A percentile compares a stretch with the other conserved stretches of the same genome.
Conservation (phyloP, 257 asterid species). For the Coffea eugenioides region DNA sequence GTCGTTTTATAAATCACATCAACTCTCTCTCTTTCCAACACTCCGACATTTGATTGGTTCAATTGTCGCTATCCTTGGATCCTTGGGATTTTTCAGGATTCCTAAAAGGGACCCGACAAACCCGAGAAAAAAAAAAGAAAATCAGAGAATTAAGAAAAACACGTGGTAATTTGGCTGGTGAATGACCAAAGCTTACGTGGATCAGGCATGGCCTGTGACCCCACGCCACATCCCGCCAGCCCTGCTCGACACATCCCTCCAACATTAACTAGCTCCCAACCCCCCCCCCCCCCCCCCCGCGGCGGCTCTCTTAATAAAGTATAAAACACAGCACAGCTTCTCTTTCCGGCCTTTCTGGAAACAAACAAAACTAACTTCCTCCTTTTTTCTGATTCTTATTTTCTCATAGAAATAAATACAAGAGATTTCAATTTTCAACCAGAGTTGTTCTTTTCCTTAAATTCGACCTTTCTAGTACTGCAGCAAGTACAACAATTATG, state of each 20-base stretch:
- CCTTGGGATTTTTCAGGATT: not conserved
- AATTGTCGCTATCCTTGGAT: not conserved
- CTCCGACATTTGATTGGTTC: too few relatives aligned
- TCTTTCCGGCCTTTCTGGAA: not conserved
- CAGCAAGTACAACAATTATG: not conserved
- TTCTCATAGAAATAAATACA: not conserved
- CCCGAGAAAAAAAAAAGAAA: not conserved
- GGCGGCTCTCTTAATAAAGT: too few relatives aligned
- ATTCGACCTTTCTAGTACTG: not conserved
- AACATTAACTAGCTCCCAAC: too few relatives aligned
- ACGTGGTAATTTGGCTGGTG: not conserved
- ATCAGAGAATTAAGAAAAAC: not conserved
- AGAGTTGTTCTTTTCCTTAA: not conserved
- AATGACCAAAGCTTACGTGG: constrained; percentile 20
- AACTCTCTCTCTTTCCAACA: not conserved
- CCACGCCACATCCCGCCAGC: not conserved
- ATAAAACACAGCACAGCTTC: not conserved
- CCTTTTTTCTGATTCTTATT: not conserved
- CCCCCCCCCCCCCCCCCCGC: not conserved
- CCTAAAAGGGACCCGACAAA: not conserved
- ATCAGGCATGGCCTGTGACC: constrained; percentile 8
- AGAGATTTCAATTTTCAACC: not conserved
- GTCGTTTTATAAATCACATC: constrained; percentile 2
- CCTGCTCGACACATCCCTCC: constrained; percentile 5
- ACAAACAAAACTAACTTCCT: not conserved